phyloP scores from a whole-genome alignment of 768 basidiomycete species.

The Botryobasidium botryosum region DNA sequence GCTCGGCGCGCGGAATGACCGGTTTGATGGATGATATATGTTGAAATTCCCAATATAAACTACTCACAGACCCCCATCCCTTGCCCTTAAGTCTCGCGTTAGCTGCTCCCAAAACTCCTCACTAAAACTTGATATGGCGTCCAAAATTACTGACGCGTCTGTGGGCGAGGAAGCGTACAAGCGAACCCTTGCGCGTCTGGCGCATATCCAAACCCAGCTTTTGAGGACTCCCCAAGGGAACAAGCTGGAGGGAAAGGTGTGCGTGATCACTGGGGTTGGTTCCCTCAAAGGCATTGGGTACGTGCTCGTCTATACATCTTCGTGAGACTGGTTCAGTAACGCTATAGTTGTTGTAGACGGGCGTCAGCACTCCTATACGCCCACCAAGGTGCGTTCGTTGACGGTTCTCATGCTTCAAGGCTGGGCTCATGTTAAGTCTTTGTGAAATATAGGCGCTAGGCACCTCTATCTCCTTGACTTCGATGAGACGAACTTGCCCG shows the following conservation, averaged over 20 bases:
- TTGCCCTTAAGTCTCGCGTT: too few relatives aligned
- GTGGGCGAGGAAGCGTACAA: too few relatives aligned
- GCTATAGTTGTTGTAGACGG: conserved; percentile 9
- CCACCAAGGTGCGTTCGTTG: conserved; percentile 7
- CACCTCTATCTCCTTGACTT: conserved; percentile 34
- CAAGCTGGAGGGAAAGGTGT: conserved; percentile 46
- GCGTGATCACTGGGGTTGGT: conserved; percentile 75
- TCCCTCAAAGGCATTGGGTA: conserved; percentile 84
- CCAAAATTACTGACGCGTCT: too few relatives aligned
- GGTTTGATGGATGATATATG: too few relatives aligned
- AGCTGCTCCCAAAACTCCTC: too few relatives aligned
- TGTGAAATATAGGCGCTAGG: conserved; percentile 2
- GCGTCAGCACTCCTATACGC: conserved; percentile 13
- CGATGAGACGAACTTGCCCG: conserved; percentile 45
- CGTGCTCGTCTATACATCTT: conserved; percentile 15
- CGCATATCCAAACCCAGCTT: conserved; percentile 6
- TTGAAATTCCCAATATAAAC: too few relatives aligned
- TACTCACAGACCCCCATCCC: too few relatives aligned
- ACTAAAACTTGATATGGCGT: too few relatives aligned
- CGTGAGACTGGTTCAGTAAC: neutral
- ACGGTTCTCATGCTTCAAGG: neutral
- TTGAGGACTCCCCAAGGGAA: conserved; percentile 1
- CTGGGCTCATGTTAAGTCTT: neutral
- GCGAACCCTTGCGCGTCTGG: conserved; percentile 3
- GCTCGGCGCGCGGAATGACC: too few relatives aligned